Evolutionary conservation across 345 rosid genomes (phyloP).

Genomic region (Salix exigua): DNA sequence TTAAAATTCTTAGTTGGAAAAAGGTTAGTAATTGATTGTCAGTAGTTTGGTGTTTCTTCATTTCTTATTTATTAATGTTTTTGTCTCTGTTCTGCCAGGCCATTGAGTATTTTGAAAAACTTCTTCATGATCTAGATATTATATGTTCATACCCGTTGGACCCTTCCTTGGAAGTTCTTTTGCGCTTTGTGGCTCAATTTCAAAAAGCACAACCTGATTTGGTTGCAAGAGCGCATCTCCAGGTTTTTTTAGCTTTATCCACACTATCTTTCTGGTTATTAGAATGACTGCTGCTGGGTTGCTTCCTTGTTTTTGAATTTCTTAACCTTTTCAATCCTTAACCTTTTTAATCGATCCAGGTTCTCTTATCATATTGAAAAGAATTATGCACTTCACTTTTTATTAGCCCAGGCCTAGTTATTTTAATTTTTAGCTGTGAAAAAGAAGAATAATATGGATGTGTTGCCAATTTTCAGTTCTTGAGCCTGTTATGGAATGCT

Average conservation of each 20-base stretch:
- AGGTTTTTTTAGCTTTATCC: slow-evolving; percentile 43
- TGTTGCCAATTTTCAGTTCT: neutral
- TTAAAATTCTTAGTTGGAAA: slow-evolving; percentile 79
- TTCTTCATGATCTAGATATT: slow-evolving; percentile 80
- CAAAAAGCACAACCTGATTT: slow-evolving; percentile 88
- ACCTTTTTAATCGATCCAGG: neutral
- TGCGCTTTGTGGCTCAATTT: slow-evolving; percentile 75
- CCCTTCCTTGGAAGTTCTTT: slow-evolving; percentile 57
- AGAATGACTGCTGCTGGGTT: neutral
- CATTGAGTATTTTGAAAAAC: slow-evolving; percentile 76
- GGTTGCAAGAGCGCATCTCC: slow-evolving; percentile 93
- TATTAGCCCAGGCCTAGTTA: neutral
- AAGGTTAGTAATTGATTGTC: slow-evolving; percentile 43
- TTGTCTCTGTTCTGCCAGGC: slow-evolving; percentile 54
- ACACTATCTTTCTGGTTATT: neutral
- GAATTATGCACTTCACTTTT: neutral
- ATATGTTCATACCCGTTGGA: slow-evolving; percentile 72
- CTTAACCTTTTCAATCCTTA: neutral
- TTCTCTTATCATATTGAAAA: neutral
- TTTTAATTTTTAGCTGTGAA: neutral
- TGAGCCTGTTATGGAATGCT: neutral
- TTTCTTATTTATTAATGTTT: slow-evolving; percentile 17
- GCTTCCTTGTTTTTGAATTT: neutral
- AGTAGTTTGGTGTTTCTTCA: slow-evolving; percentile 5
- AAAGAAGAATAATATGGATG: neutral